phyloP scores from a whole-genome alignment of 768 basidiomycete genomes.

The Tubosaeta sp. region DNA sequence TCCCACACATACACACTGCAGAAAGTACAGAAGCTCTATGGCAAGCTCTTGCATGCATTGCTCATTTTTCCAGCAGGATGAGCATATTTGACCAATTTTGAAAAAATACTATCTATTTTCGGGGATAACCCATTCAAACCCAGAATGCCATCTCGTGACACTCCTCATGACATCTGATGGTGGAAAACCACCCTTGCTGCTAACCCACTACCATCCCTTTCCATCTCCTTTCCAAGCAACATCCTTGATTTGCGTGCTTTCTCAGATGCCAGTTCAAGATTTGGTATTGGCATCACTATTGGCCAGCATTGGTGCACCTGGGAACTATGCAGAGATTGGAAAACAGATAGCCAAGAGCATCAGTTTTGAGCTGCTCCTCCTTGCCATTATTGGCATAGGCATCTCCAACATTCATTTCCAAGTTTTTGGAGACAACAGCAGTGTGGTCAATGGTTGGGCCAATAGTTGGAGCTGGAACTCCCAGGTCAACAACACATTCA shows the following conservation, averaged over 20 bases:
- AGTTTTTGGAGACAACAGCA: slow-evolving; percentile 27
- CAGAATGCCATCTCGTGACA: slow-evolving; percentile 21
- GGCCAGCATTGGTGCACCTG: no score
- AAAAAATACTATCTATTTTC: not conserved
- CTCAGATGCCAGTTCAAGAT: slow-evolving; percentile 17
- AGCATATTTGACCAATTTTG: not conserved
- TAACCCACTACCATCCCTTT: no score
- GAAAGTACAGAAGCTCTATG: not conserved
- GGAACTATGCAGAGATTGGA: slow-evolving; percentile 7
- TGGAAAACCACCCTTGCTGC: no score
- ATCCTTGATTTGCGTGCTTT: slow-evolving; percentile 1
- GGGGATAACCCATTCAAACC: slow-evolving; percentile 14
- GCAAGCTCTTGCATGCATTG: no score
- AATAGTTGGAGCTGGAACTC: slow-evolving; percentile 28
- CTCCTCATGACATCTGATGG: not conserved
- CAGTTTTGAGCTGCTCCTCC: slow-evolving; percentile 39
- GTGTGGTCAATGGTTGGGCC: slow-evolving; percentile 36
- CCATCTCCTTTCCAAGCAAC: slow-evolving; percentile 8
- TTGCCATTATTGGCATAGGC: not conserved
- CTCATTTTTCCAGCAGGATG: no score
- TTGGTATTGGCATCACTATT: slow-evolving; percentile 8
- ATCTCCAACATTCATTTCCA: not conserved
- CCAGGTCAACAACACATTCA: slow-evolving; percentile 27
- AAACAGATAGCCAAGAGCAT: slow-evolving; percentile 30
- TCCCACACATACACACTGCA: slow-evolving; percentile 15